These are phyloP conservation scores for Yarrowia deformans DNA, from an alignment of 805 yeast species.

Conservation along the genomic window DNA sequence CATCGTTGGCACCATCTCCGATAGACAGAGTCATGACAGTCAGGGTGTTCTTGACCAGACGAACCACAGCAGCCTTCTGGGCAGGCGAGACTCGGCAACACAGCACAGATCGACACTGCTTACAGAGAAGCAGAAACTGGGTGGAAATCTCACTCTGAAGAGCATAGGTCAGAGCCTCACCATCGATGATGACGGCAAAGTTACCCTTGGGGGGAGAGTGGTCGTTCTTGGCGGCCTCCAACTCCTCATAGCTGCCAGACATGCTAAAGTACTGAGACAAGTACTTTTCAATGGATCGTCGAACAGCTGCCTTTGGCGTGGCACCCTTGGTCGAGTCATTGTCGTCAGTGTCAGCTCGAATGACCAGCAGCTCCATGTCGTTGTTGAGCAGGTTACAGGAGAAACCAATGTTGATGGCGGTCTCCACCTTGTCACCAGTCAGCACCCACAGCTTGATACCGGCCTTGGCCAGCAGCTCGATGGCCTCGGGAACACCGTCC, in stretches of 20 bases:
- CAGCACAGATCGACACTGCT: conserved; percentile 76
- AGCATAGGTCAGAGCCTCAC: conserved; percentile 66
- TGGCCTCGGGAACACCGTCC: conserved; percentile 80
- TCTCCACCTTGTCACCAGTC: conserved; percentile 85
- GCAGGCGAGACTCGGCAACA: conserved; percentile 90
- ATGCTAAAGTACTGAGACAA: conserved; percentile 61
- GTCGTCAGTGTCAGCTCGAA: conserved; percentile 52
- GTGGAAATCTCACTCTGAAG: conserved; percentile 56
- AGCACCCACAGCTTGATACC: conserved; percentile 86
- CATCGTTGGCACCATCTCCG: conserved; percentile 90
- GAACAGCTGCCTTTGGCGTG: conserved; percentile 44
- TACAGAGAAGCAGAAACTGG: conserved; percentile 74
- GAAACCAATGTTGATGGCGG: conserved; percentile 88
- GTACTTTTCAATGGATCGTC: conserved; percentile 55
- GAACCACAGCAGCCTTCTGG: conserved; percentile 79
- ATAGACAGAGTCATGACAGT: conserved; percentile 81
- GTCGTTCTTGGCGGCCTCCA: conserved; percentile 62
- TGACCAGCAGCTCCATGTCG: conserved; percentile 72
- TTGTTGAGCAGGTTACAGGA: conserved; percentile 77
- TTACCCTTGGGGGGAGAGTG: conserved; percentile 68
- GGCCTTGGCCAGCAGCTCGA: conserved; percentile 70
- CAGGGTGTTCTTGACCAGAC: conserved; percentile 67
- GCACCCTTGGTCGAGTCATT: conserved; percentile 47
- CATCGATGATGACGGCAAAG: conserved; percentile 75
- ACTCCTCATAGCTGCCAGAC: conserved; percentile 55